Evolutionary conservation across 208 protist genomes (phyloP).

Genomic region (Blastocrithidia nonstop): DNA sequence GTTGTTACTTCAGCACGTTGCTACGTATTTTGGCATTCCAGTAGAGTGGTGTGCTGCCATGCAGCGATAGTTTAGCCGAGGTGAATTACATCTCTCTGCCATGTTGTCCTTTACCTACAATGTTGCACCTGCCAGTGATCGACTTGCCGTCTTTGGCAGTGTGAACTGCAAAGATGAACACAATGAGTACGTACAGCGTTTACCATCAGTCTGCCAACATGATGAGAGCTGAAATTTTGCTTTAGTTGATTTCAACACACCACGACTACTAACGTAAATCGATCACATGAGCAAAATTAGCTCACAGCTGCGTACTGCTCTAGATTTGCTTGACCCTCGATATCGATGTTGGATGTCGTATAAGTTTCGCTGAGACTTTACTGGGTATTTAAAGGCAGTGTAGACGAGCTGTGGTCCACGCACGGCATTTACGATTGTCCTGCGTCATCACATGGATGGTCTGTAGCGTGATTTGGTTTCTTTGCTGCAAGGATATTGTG

Average conservation of each 20-base stretch:
- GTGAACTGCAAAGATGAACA: background rate
- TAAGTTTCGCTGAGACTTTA: conserved; percentile 33
- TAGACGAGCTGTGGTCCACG: conserved; percentile 29
- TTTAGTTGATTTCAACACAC: conserved; percentile 24
- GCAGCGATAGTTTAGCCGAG: conserved; percentile 28
- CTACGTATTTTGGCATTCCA: conserved; percentile 35
- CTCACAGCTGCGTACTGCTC: conserved; percentile 2
- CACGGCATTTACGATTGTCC: conserved; percentile 42
- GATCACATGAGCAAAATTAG: conserved; percentile 6
- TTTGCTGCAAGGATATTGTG: conserved; percentile 19
- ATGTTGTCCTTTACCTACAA: conserved; percentile 14
- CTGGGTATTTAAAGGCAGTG: conserved; percentile 27
- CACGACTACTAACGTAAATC: conserved; percentile 18
- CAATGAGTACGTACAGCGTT: conserved; percentile 1
- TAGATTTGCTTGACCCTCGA: conserved; percentile 8
- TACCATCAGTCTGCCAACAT: conserved; percentile 16
- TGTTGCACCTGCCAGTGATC: conserved; percentile 4
- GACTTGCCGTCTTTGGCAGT: conserved; percentile 4
- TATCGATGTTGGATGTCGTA: conserved; percentile 10
- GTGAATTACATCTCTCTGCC: conserved; percentile 23
- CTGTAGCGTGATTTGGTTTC: conserved; percentile 15
- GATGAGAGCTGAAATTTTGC: conserved; percentile 36
- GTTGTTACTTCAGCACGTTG: conserved; percentile 13
- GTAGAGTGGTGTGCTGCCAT: conserved; percentile 20
- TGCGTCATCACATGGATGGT: conserved; percentile 11